Base-by-base conservation (phyloP, 179 eudicot genomes). In the Actinidia polygama region DNA sequence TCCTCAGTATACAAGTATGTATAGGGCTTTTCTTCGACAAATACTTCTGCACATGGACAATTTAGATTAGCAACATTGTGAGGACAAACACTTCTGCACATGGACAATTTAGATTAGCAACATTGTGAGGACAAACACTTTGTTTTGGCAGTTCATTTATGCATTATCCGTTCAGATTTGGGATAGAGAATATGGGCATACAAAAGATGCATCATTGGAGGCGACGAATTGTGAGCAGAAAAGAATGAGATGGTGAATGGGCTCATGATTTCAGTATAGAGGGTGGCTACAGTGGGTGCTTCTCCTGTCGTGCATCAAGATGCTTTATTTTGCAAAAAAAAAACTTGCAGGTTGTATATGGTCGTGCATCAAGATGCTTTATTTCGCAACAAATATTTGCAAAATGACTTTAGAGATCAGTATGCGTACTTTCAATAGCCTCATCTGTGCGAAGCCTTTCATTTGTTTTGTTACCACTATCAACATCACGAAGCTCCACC, bases 401-500 rank as follows among this genome's bases (percentile, higher is more conserved):
- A 40, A 40, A 24, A n/a, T 26, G 49, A 83, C 10, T 55, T 9
- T 1, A 54, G 36, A 44, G 30, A 71, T 72, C 30, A 71, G 75
- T 73, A 81, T 55, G 69, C 90, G 67, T 90, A 96, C 98, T 91
- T 85, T 95, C 99, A 78, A 96, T 82, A 51, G 94, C 55, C 87
- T 96, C 98, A 84, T 96, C 98, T 24, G 99, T 93, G 11, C 99
- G 99, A 73, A 96, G 84, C 85, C 98, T 91, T 91, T 96, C 99
- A 80, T 92, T 89, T 14, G 90, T 82, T 89, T 96, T 96, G 87
- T 88, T 93, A 55, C 98, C 98, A 82, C 90, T 89, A 73, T 95
- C 98, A 64, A 93, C 91, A 85, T 96, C 99, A n/a, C 99, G 99
- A 71, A 96, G 96, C 91, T 96, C 99, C 73, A 91, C 98, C 98